phyloP scores from a whole-genome alignment of 139 green algal species.

The Chlamydomonas eustigma region DNA sequence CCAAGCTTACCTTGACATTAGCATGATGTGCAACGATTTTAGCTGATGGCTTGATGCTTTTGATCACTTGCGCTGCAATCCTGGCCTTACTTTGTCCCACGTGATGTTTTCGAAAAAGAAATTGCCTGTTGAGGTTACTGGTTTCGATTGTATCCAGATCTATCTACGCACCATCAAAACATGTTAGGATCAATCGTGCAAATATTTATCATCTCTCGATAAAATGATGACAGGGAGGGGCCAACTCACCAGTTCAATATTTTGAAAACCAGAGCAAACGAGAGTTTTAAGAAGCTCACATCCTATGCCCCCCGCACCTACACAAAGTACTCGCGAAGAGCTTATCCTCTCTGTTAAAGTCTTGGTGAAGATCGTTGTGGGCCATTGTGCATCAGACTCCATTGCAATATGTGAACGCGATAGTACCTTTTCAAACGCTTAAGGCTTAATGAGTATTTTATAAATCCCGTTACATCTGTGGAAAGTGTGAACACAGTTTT shows the following conservation, averaged over 20 bases:
- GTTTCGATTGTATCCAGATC: constrained; percentile 99
- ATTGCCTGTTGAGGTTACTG: constrained; percentile 98
- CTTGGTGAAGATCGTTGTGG: not conserved
- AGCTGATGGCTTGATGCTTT: constrained; percentile 33
- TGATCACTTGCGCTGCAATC: constrained; percentile 72
- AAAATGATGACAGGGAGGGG: not conserved
- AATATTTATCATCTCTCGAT: not conserved
- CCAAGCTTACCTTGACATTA: constrained; percentile 63
- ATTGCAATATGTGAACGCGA: no score
- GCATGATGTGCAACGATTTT: constrained; percentile 74
- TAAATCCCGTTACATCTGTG: no score
- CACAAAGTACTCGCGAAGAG: constrained; percentile 64
- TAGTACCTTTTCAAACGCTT: no score
- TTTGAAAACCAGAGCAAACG: constrained; percentile 80
- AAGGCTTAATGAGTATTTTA: no score
- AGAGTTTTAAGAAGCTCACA: constrained; percentile 99
- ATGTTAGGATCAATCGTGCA: constrained; percentile 84
- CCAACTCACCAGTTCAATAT: constrained; percentile 80
- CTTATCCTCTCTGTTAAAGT: not conserved
- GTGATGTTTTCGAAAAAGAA: constrained; percentile 93
- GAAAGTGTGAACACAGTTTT: no score
- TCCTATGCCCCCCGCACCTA: constrained; percentile 96
- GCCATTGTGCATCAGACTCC: not conserved
- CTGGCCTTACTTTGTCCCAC: constrained; percentile 91
- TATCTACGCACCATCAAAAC: constrained; percentile 90